A percentile compares a stretch with the other conserved stretches of the same genome.
phyloP scores from a whole-genome alignment of 345 rosid genomes.

The Rhodomyrtus tomentosa region DNA sequence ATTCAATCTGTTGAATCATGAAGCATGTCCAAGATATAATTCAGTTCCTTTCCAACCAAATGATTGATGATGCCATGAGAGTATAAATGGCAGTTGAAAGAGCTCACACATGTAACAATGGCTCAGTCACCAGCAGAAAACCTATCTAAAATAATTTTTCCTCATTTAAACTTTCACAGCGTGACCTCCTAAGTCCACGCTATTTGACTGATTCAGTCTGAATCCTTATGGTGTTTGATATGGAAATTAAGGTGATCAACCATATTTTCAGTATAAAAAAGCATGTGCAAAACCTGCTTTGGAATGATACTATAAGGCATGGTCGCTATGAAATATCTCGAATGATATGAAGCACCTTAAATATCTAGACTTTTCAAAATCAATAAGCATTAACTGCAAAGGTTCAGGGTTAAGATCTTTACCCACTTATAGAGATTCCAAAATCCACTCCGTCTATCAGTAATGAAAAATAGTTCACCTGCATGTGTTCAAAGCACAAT shows the following conservation, averaged over 20 bases:
- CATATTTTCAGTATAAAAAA: not conserved
- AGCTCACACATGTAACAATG: not conserved
- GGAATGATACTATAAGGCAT: not conserved
- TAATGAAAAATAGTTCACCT: slow-evolving; percentile 82
- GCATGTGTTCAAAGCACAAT: slow-evolving; percentile 17
- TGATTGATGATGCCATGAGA: not conserved
- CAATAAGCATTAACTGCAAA: not conserved
- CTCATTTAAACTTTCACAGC: not conserved
- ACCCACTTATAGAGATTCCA: slow-evolving; percentile 99
- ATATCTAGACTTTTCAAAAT: not conserved
- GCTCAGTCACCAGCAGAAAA: not conserved
- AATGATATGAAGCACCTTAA: not conserved
- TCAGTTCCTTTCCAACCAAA: not conserved
- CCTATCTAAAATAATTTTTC: not conserved
- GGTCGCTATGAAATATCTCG: not conserved
- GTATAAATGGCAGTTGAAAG: not conserved
- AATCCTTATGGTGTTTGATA: not conserved
- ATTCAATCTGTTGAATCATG: slow-evolving; percentile 44
- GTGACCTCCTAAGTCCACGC: not conserved
- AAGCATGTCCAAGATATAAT: not conserved
- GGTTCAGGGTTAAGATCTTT: slow-evolving; percentile 6
- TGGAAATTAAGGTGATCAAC: not conserved
- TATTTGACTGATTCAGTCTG: not conserved
- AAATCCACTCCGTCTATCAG: slow-evolving; percentile 71
- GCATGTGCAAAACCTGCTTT: not conserved